Evolutionary conservation across 2,329 filamentous ascomycete species (phyloP), one percentile per base, ranked within the genome.

Genomic region (Aspergillus eucalypticola): DNA sequence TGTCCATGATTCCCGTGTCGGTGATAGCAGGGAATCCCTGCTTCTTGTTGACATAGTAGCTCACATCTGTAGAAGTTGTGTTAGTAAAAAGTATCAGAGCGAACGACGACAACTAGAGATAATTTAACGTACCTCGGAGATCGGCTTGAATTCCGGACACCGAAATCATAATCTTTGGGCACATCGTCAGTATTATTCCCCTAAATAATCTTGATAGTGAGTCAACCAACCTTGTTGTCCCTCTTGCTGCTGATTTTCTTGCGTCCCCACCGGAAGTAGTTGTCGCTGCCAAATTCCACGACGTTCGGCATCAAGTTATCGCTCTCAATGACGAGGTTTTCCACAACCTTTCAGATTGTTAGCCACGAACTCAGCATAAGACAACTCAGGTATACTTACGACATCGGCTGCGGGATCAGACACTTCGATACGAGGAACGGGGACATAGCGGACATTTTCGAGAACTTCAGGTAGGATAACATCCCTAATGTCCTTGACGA

Each of bases 221-320:
- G 15, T 17, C 15, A 21, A 32, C 58, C 48, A n/a, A 71, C 82
- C 76, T 88, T 89, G 78, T 96, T 93, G 78, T 91, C 89, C 76
- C 87, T 89, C 82, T 89, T 91, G 83, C 85, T 96, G 69, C 84
- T 81, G 69, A 92, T 84, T 75, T 88, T 89, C 87, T 96, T 97
- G 73, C 95, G 92, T 39, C 94, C 95, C 88, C 90, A 96, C 67
- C 91, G 88, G 86, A 93, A 92, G 81, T 95, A 96, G 81, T 98
- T 95, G 80, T 98, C 93, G 73, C 88, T 95, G 60, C 88, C 86
- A 63, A 98, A 84, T 76, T 99, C 94, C 41, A 96, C 77, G 5
- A 94, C 84, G 69, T 99, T 99, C 64, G 95, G 95, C 79, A 93
- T 92, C 68, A 99, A 88, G 79, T 99, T 99, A 82, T 98, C 93